phyloP scores from a whole-genome alignment of 129 eudicot genomes.

The Chrysanthemum seticuspe region DNA sequence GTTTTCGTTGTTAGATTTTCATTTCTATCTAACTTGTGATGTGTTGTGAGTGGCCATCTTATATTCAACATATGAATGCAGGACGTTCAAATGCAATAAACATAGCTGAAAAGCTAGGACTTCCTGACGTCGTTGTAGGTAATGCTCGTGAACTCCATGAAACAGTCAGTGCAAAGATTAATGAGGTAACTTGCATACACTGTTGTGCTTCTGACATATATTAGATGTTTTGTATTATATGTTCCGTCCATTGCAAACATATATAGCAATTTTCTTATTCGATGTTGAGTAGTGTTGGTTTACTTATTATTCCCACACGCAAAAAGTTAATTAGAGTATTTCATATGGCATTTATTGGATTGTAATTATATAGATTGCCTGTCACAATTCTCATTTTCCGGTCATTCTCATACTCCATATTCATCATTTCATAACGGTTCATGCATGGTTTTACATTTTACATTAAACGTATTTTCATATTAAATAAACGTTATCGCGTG shows the following conservation, averaged over 20 bases:
- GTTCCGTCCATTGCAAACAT: conserved; percentile 3
- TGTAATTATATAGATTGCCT: not conserved
- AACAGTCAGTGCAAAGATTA: conserved; percentile 89
- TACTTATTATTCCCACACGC: not conserved
- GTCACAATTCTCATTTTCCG: too few relatives aligned
- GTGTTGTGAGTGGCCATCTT: conserved; percentile 12
- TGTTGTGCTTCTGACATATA: conserved; percentile 4
- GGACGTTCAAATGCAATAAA: conserved; percentile 97
- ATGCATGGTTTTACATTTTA: too few relatives aligned
- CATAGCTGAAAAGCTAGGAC: conserved; percentile 83
- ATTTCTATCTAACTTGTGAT: conserved; percentile 11
- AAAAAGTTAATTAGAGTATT: not conserved
- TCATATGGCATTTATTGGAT: not conserved
- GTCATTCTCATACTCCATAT: too few relatives aligned
- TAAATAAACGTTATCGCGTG: too few relatives aligned
- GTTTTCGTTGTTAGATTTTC: conserved; percentile 9
- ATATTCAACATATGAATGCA: conserved; percentile 33
- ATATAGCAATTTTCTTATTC: conserved; percentile 3
- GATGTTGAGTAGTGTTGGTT: not conserved
- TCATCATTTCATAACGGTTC: too few relatives aligned
- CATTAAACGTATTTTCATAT: too few relatives aligned
- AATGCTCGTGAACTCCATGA: conserved; percentile 90
- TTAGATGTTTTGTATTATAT: not conserved
- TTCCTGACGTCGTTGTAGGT: conserved; percentile 55
- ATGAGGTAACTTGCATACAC: conserved; percentile 62